phyloP scores from a whole-genome alignment of 2,329 filamentous ascomycete species.

The Xylariales sp. region DNA sequence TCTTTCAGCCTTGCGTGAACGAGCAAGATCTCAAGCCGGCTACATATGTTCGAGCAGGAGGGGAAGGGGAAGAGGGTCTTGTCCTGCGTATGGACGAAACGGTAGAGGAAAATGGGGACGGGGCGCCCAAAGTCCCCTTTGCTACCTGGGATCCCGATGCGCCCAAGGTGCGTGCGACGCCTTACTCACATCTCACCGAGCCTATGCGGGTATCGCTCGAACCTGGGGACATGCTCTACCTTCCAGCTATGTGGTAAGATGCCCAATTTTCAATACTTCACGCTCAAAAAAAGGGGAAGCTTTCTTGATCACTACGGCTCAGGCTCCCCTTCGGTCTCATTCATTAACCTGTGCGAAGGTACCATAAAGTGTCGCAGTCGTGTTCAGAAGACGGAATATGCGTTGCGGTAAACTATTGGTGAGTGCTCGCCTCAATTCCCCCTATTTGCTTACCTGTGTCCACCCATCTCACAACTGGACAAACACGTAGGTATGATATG shows the following conservation, averaged over 20 bases:
- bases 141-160: conserved; percentile 79
- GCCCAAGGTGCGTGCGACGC: conserved; percentile 61
- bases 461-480: conserved; percentile 20
- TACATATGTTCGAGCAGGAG: conserved; percentile 62
- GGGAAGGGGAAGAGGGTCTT: conserved; percentile 17
- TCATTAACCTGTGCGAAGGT: conserved; percentile 55
- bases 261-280: neutral
- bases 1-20: conserved; percentile 75
- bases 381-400: conserved; percentile 76
- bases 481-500: conserved; percentile 77
- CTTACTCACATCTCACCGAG: conserved; percentile 68
- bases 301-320: neutral
- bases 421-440: conserved; percentile 42
- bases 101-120: conserved; percentile 11
- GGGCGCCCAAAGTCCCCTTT: conserved; percentile 66
- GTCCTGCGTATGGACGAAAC: conserved; percentile 31
- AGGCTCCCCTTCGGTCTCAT: neutral
- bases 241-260: conserved; percentile 80
- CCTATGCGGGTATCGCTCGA: conserved; percentile 76
- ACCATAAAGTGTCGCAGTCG: conserved; percentile 83
- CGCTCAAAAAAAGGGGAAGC: conserved; percentile 1
- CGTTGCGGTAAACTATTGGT: conserved; percentile 86
- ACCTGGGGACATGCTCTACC: conserved; percentile 83
- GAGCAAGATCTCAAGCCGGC: conserved; percentile 69
- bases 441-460: conserved; percentile 7